A percentile compares a stretch with the other conserved stretches of the same genome.
These are phyloP conservation scores for Hypholoma fasciculare DNA, from an alignment of 768 basidiomycete genomes.

Conservation along the genomic window DNA sequence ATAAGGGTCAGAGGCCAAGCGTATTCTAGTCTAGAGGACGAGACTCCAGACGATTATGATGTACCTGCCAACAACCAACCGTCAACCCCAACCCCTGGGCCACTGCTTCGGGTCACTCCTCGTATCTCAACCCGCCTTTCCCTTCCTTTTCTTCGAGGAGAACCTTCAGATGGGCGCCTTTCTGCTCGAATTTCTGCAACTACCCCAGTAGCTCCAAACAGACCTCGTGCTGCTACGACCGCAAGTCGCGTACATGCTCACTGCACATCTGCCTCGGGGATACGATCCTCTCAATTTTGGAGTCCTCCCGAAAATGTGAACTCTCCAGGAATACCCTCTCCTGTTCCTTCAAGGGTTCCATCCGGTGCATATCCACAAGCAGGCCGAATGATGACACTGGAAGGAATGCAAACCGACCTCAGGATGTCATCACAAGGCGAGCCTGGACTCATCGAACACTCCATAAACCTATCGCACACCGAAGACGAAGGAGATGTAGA, in stretches of 20 bases:
- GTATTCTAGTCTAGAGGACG: slow-evolving; percentile 21
- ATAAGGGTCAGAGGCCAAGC: slow-evolving; percentile 42
- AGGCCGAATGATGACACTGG: slow-evolving; percentile 30
- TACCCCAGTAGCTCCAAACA: slow-evolving; percentile 4
- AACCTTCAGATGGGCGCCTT: not conserved
- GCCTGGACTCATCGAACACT: slow-evolving; percentile 44
- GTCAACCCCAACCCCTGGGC: not conserved
- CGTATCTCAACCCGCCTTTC: slow-evolving; percentile 13
- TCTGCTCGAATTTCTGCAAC: not conserved
- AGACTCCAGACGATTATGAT: not conserved
- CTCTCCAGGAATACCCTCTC: slow-evolving; percentile 5
- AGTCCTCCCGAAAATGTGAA: slow-evolving; percentile 2
- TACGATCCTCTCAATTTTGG: slow-evolving; percentile 8
- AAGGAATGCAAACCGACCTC: slow-evolving; percentile 43
- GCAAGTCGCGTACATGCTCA: slow-evolving; percentile 37
- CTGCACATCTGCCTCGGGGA: slow-evolving; percentile 22
- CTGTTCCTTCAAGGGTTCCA: not conserved
- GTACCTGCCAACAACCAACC: not conserved
- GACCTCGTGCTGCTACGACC: slow-evolving; percentile 30
- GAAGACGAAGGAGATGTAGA: slow-evolving; percentile 15
- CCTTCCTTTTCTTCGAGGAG: slow-evolving; percentile 14
- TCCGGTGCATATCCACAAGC: slow-evolving; percentile 14
- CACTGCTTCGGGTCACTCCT: slow-evolving; percentile 2
- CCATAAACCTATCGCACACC: slow-evolving; percentile 36
- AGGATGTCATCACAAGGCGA: slow-evolving; percentile 33